A percentile compares a stretch with the other conserved stretches of the same genome.
These are phyloP conservation scores for Saccharomycopsis sp. DNA, from an alignment of 805 yeast genomes.

Conservation along the genomic window DNA sequence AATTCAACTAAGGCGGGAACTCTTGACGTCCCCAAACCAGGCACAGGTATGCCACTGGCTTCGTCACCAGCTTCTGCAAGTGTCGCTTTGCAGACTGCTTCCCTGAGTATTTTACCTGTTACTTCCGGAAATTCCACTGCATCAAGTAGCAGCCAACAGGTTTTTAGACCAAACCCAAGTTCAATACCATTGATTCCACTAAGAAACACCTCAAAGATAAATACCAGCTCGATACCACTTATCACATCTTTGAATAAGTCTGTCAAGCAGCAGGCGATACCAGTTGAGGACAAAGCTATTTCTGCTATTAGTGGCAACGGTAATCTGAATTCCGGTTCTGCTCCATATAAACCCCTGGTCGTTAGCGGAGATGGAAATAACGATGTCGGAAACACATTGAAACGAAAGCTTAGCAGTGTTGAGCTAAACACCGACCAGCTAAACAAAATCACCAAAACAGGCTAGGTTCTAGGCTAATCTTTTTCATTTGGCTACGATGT, in stretches of 20 bases:
- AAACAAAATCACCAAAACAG: neutral
- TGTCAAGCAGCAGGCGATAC: neutral
- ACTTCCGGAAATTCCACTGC: constrained; percentile 1
- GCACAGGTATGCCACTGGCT: constrained; percentile 21
- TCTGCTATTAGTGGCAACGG: neutral
- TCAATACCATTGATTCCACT: constrained; percentile 22
- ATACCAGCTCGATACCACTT: constrained; percentile 8
- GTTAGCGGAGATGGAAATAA: neutral
- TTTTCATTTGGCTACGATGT: too few relatives aligned
- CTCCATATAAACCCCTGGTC: neutral
- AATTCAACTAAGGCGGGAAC: constrained; percentile 7
- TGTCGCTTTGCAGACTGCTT: constrained; percentile 16
- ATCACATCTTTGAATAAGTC: constrained; percentile 6
- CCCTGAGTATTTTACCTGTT: neutral
- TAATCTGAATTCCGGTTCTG: constrained; percentile 1
- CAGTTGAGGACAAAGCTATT: neutral
- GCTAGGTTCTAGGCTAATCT: too few relatives aligned
- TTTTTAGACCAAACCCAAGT: constrained; percentile 13
- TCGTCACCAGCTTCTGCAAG: constrained; percentile 15
- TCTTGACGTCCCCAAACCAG: constrained; percentile 9
- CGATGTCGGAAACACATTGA: neutral
- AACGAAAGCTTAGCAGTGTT: neutral
- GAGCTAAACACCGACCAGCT: neutral
- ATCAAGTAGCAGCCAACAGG: constrained; percentile 1
- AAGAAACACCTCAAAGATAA: constrained; percentile 17